phyloP scores from a whole-genome alignment of 768 basidiomycete genomes.

The Auriscalpium vulgare region DNA sequence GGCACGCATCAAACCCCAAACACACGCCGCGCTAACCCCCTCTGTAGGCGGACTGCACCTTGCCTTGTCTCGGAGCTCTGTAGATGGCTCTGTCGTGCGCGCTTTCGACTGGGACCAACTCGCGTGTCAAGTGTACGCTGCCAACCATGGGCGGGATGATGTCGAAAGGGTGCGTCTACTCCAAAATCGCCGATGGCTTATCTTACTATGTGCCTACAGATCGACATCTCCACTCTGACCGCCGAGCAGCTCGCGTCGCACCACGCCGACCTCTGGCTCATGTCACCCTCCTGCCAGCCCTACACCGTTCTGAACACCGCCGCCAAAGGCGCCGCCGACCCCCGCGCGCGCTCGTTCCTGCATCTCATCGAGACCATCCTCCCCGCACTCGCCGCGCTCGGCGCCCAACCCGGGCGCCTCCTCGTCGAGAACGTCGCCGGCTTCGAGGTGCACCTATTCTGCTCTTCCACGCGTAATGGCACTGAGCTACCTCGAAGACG shows the following conservation, averaged over 20 bases:
- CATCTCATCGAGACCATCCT: conserved; percentile 58
- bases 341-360: conserved; percentile 69
- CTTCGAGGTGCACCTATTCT: conserved; percentile 53
- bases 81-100: conserved; percentile 41
- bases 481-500: conserved; percentile 29
- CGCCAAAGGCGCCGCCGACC: conserved; percentile 64
- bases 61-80: conserved; percentile 47
- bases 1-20: conserved; percentile 31
- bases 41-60: conserved; percentile 61
- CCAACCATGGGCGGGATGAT: conserved; percentile 44
- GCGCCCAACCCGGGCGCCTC: conserved; percentile 47
- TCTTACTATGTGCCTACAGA: conserved; percentile 24
- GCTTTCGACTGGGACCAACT: conserved; percentile 84
- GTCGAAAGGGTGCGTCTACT: conserved; percentile 40
- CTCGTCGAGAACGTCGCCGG: conserved; percentile 80
- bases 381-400: conserved; percentile 40
- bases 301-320: conserved; percentile 73
- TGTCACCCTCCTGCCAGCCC: conserved; percentile 80
- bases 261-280: conserved; percentile 61
- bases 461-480: background rate
- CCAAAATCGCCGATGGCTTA: background rate
- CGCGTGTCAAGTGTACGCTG: conserved; percentile 61
- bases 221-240: conserved; percentile 53
- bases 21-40: background rate
- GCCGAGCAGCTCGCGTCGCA: conserved; percentile 37